phyloP scores from a whole-genome alignment of 306 rosid genomes.

The Prunus mongolica region DNA sequence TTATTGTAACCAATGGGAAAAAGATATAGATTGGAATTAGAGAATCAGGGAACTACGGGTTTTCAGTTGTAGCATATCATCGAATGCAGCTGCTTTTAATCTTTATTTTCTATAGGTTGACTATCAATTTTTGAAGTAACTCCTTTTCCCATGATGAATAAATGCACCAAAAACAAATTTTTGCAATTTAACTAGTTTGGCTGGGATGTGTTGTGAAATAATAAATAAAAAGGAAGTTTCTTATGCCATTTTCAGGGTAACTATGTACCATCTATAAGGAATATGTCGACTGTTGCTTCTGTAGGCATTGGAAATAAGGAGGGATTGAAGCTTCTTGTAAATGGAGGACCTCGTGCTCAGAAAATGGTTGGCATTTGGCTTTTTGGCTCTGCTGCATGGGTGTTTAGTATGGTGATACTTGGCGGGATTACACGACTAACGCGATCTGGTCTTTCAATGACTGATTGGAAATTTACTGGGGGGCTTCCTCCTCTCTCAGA shows the following conservation, averaged over 20 bases:
- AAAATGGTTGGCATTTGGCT: constrained; percentile 87
- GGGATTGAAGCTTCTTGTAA: constrained; percentile 64
- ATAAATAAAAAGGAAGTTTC: background rate
- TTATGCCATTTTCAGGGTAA: constrained; percentile 38
- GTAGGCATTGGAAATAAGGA: constrained; percentile 36
- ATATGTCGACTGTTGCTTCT: constrained; percentile 42
- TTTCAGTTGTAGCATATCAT: background rate
- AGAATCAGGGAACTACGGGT: background rate
- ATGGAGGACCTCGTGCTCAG: constrained; percentile 64
- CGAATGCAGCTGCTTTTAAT: background rate
- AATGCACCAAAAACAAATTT: background rate
- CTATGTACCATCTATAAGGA: constrained; percentile 33
- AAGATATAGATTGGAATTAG: background rate
- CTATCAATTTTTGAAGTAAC: background rate
- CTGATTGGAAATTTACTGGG: constrained; percentile 89
- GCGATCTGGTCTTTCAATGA: constrained; percentile 92
- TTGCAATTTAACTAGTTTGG: background rate
- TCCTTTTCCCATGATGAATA: background rate
- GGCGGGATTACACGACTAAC: constrained; percentile 88
- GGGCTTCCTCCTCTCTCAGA: constrained; percentile 63
- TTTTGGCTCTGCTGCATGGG: constrained; percentile 90
- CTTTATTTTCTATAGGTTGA: background rate
- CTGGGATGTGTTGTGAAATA: no score
- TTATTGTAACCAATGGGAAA: background rate
- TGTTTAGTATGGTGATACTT: constrained; percentile 85